Base-by-base conservation (phyloP, 2,329 filamentous ascomycete genomes). In the Diplodia scrobiculata region DNA sequence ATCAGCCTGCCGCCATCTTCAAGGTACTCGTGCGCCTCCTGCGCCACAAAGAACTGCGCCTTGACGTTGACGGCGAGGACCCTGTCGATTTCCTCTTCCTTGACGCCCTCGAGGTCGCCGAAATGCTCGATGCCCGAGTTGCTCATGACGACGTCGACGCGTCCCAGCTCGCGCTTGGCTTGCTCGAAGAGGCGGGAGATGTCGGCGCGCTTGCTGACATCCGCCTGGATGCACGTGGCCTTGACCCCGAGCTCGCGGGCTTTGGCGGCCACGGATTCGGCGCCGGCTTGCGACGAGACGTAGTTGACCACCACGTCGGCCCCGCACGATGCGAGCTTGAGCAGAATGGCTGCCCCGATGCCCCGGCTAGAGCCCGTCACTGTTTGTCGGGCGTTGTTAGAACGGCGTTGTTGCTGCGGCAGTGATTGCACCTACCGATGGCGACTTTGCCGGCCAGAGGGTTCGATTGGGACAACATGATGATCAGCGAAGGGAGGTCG, bases 31-130 rank as follows among this genome's bases (percentile, higher is more conserved):
- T 70, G 69, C 17, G 70, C 69, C 51, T 70, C 53, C 65, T 73
- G 71, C 11, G 68, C 69, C 10, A 75, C 50, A 34, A 75, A 74
- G 48, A 69, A 75, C 11, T 73, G 71, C 71, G 72, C 41, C 71
- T 71, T 68, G 66, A 87, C 84, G 78, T 90, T 90, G 74, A 90
- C 78, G 78, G 80, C 82, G 80, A 90, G 89, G 69, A 90, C 87
- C 68, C 87, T 85, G 76, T 90, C 88, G 74, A 86, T 90, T 77
- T 89, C 87, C 79, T 90, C 87, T 1, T 67, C 60, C 0, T 68
- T 67, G 5, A 72, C 70, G 10, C 69, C 86, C 79, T 88, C 85
- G 67, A 88, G 83, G 76, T 87, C 86, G 68, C 87, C 86, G 81
- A 89, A 90, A 51, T 81, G 84, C 73, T 89, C 87, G 66, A 88